These are phyloP conservation scores for Gossypium mustelinum DNA, from an alignment of 345 rosid genomes.

Conservation along the genomic window DNA sequence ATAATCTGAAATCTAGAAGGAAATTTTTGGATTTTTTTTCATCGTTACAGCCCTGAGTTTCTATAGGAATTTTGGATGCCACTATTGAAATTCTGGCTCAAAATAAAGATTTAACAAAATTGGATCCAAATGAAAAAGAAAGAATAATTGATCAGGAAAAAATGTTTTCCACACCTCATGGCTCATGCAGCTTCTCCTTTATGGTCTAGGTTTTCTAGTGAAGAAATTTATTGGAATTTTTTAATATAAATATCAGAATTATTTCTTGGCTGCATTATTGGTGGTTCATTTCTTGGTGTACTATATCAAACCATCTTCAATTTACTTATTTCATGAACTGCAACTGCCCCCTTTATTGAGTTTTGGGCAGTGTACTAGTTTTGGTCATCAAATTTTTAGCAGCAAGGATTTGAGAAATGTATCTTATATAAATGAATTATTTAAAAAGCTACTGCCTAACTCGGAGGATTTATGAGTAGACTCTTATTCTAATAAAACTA, in stretches of 20 bases:
- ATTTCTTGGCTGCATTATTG: neutral
- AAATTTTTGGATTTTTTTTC: neutral
- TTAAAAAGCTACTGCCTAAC: neutral
- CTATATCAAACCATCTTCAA: neutral
- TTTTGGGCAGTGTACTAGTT: neutral
- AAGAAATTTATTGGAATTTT: neutral
- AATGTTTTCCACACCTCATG: too few species aligned
- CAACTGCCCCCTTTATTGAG: neutral
- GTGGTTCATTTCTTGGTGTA: neutral
- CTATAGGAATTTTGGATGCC: too few species aligned
- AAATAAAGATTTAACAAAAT: too few species aligned
- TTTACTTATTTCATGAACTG: neutral
- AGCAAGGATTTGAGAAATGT: neutral
- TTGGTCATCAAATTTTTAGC: neutral
- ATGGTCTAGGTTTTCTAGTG: neutral
- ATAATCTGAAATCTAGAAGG: neutral
- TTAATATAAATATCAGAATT: neutral
- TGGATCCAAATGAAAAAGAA: too few species aligned
- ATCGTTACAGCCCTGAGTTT: too few species aligned
- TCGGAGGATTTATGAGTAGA: neutral
- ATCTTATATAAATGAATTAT: neutral
- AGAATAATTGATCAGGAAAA: too few species aligned
- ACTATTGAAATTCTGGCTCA: too few species aligned
- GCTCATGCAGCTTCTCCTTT: too few species aligned
- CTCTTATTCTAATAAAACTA: neutral